Evolutionary conservation across 768 basidiomycete species (phyloP), one percentile per base, ranked within the genome.

Genomic region (Boletales sp.): DNA sequence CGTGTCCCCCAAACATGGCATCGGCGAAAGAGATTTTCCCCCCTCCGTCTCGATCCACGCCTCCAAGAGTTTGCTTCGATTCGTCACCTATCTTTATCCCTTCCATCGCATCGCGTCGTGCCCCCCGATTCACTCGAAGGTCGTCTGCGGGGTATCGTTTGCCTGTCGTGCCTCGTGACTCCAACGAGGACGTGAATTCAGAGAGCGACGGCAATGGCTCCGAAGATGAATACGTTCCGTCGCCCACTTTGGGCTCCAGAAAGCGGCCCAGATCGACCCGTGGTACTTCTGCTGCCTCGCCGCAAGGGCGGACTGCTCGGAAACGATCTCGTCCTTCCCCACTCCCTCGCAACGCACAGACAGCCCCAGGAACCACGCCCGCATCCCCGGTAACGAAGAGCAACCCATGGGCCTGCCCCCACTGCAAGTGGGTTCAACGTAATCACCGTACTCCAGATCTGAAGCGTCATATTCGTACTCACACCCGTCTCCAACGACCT

Each of bases 361-460:
- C 73, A 0, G 14, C 56, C 27, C 54, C 52, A 1, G 68, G 59
- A n/a, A 55, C 21, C 41, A 48, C 8, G 50, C 41, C 48, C 38
- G 48, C 45, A 48, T 52, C 42, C 35, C 60, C 64, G 15, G 37
- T 12, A 9, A 47, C 64, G 44, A 65, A 61, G 51, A 58, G 53
- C 60, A 71, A 60, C 66, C 73, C 63, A 50, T 67, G 69, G 68
- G 67, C 63, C 4, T 82, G 81, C 59, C 75, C 75, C 3, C 68
- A 69, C 43, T 81, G 80, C 60, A 64, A 63, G 40, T 77, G 74
- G 72, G 65, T 71, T 30, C 78, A 78, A 56, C 61, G 54, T 34
- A 81, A 79, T 65, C 67, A 69, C 36, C 79, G 83, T 21, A 60
- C 75, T 29, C 80, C 82, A 10, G 83, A 85, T 57, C 78, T 80